These are phyloP conservation scores for Penicillium coffeae DNA, from an alignment of 495 filamentous ascomycete genomes.

Conservation along the genomic window DNA sequence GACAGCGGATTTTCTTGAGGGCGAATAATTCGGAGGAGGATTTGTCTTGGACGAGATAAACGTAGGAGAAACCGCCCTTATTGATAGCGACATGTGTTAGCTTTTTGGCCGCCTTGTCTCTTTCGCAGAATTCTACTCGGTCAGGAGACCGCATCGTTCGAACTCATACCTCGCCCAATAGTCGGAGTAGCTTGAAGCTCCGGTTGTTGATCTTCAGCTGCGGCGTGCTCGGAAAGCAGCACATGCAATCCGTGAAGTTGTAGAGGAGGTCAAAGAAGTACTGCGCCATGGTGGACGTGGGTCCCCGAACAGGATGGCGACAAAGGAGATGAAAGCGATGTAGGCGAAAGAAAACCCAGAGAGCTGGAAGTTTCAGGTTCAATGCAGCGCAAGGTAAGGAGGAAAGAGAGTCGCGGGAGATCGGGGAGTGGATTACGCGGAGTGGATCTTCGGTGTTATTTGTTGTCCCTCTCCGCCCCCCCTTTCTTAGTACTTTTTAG, in stretches of 20 bases:
- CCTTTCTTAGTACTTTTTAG: conserved; percentile 14
- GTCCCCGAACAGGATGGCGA: background rate
- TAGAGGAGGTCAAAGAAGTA: conserved; percentile 85
- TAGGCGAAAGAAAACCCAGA: background rate
- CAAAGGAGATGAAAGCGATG: background rate
- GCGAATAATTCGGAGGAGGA: conserved; percentile 77
- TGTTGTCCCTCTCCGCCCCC: conserved; percentile 23
- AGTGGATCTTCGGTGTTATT: conserved; percentile 18
- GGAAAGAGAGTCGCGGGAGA: background rate
- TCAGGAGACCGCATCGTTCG: too few species aligned
- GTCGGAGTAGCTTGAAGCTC: conserved; percentile 88
- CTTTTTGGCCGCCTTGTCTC: conserved; percentile 4
- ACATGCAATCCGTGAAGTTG: conserved; percentile 88
- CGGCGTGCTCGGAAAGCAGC: conserved; percentile 90
- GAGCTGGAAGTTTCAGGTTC: background rate
- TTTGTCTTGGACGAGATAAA: conserved; percentile 95
- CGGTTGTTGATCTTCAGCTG: conserved; percentile 92
- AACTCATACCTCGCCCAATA: conserved; percentile 75
- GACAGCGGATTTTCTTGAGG: conserved; percentile 96
- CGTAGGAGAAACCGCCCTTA: conserved; percentile 94
- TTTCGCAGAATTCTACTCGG: too few species aligned
- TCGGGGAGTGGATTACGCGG: conserved; percentile 14
- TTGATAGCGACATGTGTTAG: conserved; percentile 4
- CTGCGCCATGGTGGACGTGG: conserved; percentile 61
- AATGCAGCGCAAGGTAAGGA: conserved; percentile 3